Evolutionary conservation across 441 rosid species (phyloP).

Genomic region (Bocquillonia castaneifolia): DNA sequence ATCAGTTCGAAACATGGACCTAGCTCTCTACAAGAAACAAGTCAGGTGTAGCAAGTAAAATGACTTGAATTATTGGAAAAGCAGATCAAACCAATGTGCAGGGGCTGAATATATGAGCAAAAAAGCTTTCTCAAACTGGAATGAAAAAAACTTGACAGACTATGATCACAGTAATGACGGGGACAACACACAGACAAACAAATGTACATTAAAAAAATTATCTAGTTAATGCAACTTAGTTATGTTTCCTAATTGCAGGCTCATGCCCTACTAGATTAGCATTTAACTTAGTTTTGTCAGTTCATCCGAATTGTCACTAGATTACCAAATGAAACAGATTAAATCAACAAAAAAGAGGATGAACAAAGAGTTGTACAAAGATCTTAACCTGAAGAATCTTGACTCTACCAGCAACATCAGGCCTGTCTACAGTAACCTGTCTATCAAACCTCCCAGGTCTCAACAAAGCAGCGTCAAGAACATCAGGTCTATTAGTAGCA

Average conservation of each 20-base stretch:
- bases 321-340: not conserved
- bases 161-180: no score
- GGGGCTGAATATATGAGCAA: no score
- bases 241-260: not conserved
- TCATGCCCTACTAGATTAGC: not conserved
- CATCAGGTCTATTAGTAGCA: slow-evolving; percentile 82
- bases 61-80: not conserved
- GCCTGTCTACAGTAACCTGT: slow-evolving; percentile 85
- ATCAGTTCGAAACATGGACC: not conserved
- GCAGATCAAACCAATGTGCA: no score
- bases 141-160: no score
- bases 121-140: no score
- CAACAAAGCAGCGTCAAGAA: slow-evolving; percentile 74
- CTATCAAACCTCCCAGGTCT: slow-evolving; percentile 84
- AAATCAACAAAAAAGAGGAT: not conserved
- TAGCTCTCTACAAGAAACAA: not conserved
- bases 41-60: not conserved
- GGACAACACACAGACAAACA: no score
- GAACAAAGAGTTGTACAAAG: not conserved
- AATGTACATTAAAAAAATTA: no score
- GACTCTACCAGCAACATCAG: slow-evolving; percentile 94
- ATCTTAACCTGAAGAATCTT: slow-evolving; percentile 71
- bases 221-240: no score
- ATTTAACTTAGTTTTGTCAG: slow-evolving; percentile 1
- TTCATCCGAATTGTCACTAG: not conserved